Percentiles rank a stretch among this genome's conserved stretches.
Conservation (phyloP, 257 asterid genomes). For the Dorcoceras hygrometricum region DNA sequence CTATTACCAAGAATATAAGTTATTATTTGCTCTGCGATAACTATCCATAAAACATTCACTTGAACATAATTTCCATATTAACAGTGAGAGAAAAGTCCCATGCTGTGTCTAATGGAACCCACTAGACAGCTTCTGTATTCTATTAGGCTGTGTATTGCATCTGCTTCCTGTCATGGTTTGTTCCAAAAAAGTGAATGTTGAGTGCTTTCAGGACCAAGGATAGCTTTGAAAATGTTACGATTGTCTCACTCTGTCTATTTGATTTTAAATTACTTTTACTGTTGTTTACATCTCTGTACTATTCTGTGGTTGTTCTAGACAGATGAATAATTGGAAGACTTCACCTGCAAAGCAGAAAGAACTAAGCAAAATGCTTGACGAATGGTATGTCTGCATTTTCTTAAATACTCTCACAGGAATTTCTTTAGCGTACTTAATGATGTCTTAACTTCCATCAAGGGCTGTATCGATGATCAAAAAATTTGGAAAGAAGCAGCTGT, state of each 20-base stretch:
- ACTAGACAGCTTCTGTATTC: not conserved
- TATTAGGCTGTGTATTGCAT: conserved; percentile 8
- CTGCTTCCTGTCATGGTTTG: conserved; percentile 11
- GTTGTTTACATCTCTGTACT: conserved; percentile 18
- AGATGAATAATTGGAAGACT: conserved; percentile 96
- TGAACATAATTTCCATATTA: not conserved
- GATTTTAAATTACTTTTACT: not conserved
- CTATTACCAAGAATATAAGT: not conserved
- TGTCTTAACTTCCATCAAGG: conserved; percentile 43
- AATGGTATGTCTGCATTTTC: conserved; percentile 62
- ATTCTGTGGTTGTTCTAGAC: conserved; percentile 52
- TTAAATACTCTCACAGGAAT: conserved; percentile 23
- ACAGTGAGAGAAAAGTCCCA: not conserved
- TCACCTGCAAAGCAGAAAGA: conserved; percentile 81
- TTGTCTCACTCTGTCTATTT: conserved; percentile 11
- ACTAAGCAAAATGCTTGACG: conserved; percentile 90
- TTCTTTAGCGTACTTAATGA: conserved; percentile 24
- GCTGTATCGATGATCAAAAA: conserved; percentile 76
- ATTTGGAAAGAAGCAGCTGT: conserved; percentile 61
- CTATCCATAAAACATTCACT: too few relatives aligned
- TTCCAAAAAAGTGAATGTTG: conserved; percentile 5
- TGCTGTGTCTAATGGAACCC: conserved; percentile 8
- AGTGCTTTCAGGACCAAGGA: not conserved
- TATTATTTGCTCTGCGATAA: not conserved
- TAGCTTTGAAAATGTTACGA: conserved; percentile 12